Base-by-base conservation (phyloP, 352 stramenopile species). In the Phytophthora multivora region DNA sequence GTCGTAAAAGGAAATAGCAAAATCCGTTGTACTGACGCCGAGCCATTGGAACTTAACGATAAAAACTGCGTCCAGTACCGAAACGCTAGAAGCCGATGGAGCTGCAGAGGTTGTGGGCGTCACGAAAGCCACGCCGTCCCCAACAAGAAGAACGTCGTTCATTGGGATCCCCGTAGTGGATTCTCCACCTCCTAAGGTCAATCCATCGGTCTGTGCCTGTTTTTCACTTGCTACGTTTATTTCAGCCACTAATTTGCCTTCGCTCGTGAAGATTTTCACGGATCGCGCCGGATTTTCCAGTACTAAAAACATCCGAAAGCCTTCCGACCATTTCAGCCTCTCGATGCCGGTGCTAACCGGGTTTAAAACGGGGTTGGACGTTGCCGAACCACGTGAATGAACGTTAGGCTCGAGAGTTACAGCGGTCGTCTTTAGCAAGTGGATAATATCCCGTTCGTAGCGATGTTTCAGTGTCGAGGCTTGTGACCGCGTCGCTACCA, bases 1-100 rank as follows among this genome's bases (percentile, higher is more conserved):
- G 36, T 77, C 77, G 52, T 90, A 95, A 45, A 95, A 95, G n/a
- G 86, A 86, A 51, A 95, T 91, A 3, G 70, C 59, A 63, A 91
- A 90, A 62, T 95, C 80, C 11, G 86, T 90, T 15, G 82, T 90
- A 40, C 82, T 90, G 35, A 91, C 65, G 1, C 74, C 79, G 8
- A 95, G 63, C 53, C 85, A 83, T 49, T 80, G 53, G 42, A 85
- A 87, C 23, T 79, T 77, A 40, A 75, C 53, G 15, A 91, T 63
- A 51, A 91, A 91, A 16, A 78, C 78, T 12, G 86, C 82, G 11
- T 91, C 83, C 13, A 93, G 48, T 16, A 91, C 79, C 28, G 88
- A 88, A 4, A 89, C 62, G 13, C 76, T 79, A 1, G 51, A 49
- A 10, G 58, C 42, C 25, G 59, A 53, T 1, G 52, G 40, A 52